Evolutionary conservation across 345 rosid species (phyloP).

Genomic region (Salix suchowensis): DNA sequence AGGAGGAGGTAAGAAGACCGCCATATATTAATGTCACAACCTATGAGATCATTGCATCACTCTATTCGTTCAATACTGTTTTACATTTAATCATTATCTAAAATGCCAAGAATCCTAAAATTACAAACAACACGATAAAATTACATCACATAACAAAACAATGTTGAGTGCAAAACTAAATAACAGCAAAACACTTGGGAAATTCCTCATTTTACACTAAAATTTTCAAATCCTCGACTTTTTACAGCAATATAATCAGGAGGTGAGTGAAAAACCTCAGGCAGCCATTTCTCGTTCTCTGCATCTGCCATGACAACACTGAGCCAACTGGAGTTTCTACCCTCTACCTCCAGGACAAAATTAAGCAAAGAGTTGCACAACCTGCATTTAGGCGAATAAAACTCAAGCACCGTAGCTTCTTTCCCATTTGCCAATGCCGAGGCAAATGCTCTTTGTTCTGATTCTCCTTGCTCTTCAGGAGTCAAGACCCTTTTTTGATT

Average conservation of each 20-base stretch:
- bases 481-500: slow-evolving; percentile 35
- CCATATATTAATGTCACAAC: not conserved
- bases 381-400: slow-evolving; percentile 87
- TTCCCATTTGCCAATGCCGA: slow-evolving; percentile 70
- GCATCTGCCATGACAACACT: slow-evolving; percentile 86
- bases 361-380: slow-evolving; percentile 70
- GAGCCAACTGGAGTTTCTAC: slow-evolving; percentile 72
- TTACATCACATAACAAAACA: too few relatives aligned
- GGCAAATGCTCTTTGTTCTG: slow-evolving; percentile 83
- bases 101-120: not conserved
- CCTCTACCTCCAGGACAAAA: slow-evolving; percentile 65
- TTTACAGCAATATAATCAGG: not conserved
- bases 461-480: slow-evolving; percentile 73
- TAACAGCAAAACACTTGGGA: not conserved
- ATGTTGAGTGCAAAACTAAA: not conserved
- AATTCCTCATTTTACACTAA: not conserved
- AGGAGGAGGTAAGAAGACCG: not conserved
- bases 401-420: slow-evolving; percentile 77
- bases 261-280: slow-evolving; percentile 56
- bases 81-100: not conserved
- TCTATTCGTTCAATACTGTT: too few relatives aligned
- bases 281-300: slow-evolving; percentile 88
- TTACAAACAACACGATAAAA: not conserved
- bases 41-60: not conserved
- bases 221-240: not conserved